These are phyloP conservation scores for Schizophyllum commune DNA, from an alignment of 1,284 basidiomycete species.

Conservation along the genomic window DNA sequence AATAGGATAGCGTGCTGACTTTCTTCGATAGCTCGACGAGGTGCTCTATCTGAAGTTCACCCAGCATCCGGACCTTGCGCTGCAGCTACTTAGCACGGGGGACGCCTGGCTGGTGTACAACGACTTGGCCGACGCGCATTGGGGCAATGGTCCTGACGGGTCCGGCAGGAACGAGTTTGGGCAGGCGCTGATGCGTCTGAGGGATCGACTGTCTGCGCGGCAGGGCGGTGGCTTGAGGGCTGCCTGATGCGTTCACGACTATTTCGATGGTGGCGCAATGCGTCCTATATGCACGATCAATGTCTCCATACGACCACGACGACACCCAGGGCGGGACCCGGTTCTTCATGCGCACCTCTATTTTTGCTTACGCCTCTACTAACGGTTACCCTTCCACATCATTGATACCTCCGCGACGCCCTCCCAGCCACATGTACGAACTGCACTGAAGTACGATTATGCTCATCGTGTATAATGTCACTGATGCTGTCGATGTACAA, in stretches of 20 bases:
- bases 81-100: conserved; percentile 40
- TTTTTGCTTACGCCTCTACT: too few species aligned
- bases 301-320: too few species aligned
- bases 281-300: too few species aligned
- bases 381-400: too few species aligned
- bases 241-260: background rate
- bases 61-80: conserved; percentile 45
- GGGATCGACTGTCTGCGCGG: conserved; percentile 23
- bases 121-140: conserved; percentile 42
- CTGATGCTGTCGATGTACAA: too few species aligned
- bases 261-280: background rate
- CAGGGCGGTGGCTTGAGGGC: background rate
- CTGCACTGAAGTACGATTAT: too few species aligned
- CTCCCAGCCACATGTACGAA: too few species aligned
- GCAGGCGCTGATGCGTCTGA: conserved; percentile 41
- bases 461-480: too few species aligned
- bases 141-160: conserved; percentile 45
- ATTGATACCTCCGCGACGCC: too few species aligned
- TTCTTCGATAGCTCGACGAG: conserved; percentile 43
- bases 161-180: conserved; percentile 56
- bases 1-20: background rate
- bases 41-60: conserved; percentile 53
- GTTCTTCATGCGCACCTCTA: too few species aligned
- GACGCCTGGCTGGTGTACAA: conserved; percentile 39
- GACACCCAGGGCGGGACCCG: too few species aligned